Base-by-base conservation (phyloP, 441 rosid genomes). In the Breynia disticha region DNA sequence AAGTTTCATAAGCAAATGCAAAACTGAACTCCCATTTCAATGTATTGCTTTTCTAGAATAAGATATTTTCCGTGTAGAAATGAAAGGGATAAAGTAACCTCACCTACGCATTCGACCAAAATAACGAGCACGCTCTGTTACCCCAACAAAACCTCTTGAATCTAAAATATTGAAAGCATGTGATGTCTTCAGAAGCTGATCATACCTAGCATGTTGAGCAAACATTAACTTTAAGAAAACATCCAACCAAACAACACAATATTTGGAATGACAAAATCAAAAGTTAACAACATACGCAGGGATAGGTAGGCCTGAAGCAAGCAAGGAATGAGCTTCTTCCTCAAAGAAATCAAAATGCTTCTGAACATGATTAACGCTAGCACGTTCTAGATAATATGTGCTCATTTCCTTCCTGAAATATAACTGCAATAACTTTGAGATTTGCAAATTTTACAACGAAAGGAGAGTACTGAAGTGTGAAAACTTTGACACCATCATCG, bases 81-180 rank as follows among this genome's bases (percentile, higher is more conserved):
- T 41, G n/a, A 41, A 11, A 11, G 44, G 51, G 57, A 64, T 17
- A 59, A 59, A 16, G 48, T 19, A 67, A 70, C 56, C 35, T 58
- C 63, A 88, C 98, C 88, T 83, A 46, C 98, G 87, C 97, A 93
- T 93, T 67, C 97, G 82, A 66, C 96, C 76, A 64, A 93, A 93
- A 79, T 86, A 93, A 54, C 99, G 91, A 71, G 99, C 97, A 70
- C 97, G 99, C 67, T 88, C 97, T 19, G 99, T 88, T 60, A 86
- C 96, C 52, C 99, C 95, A 66, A 93, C 74, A 73, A 84, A 93
- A 63, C 99, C 97, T 74, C 99, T 77, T 55, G 96, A 82, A 51
- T 93, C 99, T 56, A 89, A 74, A 64, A 93, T 71, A 75, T 93
- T 93, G 69, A 93, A 93, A 69, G 96, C 80, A 60, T 89, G 97